A percentile compares a stretch with the other conserved stretches of the same genome.
phyloP scores from a whole-genome alignment of 129 eudicot species.

The Glebionis coronaria region DNA sequence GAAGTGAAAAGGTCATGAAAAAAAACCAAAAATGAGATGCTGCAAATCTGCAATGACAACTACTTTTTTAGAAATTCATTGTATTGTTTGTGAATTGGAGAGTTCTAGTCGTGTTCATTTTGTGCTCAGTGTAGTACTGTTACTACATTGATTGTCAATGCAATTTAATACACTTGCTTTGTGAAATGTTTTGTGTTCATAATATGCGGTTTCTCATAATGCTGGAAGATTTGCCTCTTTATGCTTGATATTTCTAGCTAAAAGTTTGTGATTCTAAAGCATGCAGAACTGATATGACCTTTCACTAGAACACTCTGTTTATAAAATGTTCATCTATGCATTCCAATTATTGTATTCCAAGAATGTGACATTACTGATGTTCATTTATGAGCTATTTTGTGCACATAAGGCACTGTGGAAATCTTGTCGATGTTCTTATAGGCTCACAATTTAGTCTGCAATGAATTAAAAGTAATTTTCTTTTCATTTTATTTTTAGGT shows the following conservation, averaged over 20 bases:
- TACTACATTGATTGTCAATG: neutral
- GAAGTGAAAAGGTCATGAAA: neutral
- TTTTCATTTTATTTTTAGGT: constrained; percentile 40
- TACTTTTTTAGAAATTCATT: neutral
- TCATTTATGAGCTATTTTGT: neutral
- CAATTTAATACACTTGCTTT: too few species aligned
- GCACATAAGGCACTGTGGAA: constrained; percentile 1
- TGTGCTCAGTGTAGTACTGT: neutral
- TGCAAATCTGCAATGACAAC: neutral
- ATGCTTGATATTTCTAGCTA: neutral
- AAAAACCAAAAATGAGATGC: neutral
- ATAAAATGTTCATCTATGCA: constrained; percentile 1
- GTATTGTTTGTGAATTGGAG: neutral
- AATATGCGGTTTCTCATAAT: neutral
- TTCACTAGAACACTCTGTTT: neutral
- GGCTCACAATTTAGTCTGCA: constrained; percentile 7
- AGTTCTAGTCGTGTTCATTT: neutral
- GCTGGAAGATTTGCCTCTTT: neutral
- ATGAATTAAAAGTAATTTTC: neutral
- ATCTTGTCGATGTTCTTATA: neutral
- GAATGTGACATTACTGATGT: neutral
- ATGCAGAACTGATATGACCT: neutral
- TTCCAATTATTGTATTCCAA: neutral
- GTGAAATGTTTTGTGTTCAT: too few species aligned
- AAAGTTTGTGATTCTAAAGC: neutral